phyloP scores from a whole-genome alignment of 140 eudicot genomes.

The Ambrosia hybrid region DNA sequence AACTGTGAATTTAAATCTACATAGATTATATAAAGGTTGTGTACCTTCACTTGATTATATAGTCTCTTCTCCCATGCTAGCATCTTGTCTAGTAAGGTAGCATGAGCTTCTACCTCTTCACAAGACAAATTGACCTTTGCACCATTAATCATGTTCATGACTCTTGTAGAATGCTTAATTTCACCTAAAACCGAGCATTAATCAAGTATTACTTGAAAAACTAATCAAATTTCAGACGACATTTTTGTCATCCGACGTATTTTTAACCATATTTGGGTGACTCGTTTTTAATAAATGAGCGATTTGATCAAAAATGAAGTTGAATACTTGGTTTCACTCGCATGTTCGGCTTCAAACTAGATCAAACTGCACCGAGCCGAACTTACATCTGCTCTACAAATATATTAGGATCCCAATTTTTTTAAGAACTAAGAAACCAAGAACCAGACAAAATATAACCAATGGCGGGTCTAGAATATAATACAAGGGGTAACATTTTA shows the following conservation, averaged over 20 bases:
- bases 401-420: not conserved
- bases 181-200: slow-evolving; percentile 45
- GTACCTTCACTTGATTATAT: slow-evolving; percentile 82
- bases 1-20: no score
- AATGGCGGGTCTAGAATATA: no score
- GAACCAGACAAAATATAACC: not conserved
- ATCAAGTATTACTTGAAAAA: not conserved
- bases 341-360: not conserved
- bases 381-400: not conserved
- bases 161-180: slow-evolving; percentile 66
- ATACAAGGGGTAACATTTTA: no score
- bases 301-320: no score
- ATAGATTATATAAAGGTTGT: not conserved
- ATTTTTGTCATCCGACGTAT: not conserved
- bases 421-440: not conserved
- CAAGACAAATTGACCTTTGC: slow-evolving; percentile 49
- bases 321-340: no score
- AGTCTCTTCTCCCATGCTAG: slow-evolving; percentile 89
- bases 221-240: not conserved
- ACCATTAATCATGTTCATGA: slow-evolving; percentile 67
- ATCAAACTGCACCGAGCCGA: not conserved
- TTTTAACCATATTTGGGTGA: not conserved
- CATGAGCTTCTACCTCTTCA: slow-evolving; percentile 66
- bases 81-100: slow-evolving; percentile 69
- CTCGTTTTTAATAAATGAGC: no score